A percentile compares a stretch with the other conserved stretches of the same genome.
These are phyloP conservation scores for Primulina huaijiensis DNA, from an alignment of 257 asterid genomes.

Conservation along the genomic window DNA sequence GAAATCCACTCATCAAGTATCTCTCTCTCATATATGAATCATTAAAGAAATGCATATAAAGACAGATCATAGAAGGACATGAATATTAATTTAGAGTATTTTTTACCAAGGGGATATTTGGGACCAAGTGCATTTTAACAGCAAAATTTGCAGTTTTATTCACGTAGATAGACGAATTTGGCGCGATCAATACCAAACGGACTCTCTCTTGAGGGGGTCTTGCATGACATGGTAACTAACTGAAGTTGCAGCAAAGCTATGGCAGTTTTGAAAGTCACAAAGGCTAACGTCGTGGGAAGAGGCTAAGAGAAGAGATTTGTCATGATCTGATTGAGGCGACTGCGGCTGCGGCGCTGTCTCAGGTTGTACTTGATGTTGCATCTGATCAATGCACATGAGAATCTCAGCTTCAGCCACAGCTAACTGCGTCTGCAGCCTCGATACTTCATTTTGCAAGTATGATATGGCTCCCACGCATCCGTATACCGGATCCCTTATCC, in stretches of 20 bases:
- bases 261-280: slow-evolving; percentile 62
- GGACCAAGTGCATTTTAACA: no score
- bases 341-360: slow-evolving; percentile 20
- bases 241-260: slow-evolving; percentile 55
- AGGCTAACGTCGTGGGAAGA: slow-evolving; percentile 32
- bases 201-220: slow-evolving; percentile 89
- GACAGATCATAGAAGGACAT: no score
- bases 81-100: no score
- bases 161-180: background rate
- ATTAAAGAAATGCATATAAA: no score
- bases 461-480: slow-evolving; percentile 93
- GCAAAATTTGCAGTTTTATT: background rate
- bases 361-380: slow-evolving; percentile 52
- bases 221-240: slow-evolving; percentile 44
- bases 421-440: slow-evolving; percentile 78
- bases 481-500: slow-evolving; percentile 81
- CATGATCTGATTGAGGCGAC: slow-evolving; percentile 28
- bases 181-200: slow-evolving; percentile 58
- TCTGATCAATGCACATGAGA: slow-evolving; percentile 55
- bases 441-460: slow-evolving; percentile 71
- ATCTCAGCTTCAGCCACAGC: slow-evolving; percentile 88
- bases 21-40: no score
- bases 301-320: slow-evolving; percentile 44
- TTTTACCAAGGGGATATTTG: no score
- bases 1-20: no score